These are phyloP conservation scores for Venturia carpophila DNA, from an alignment of 2,329 filamentous ascomycete genomes.

Conservation along the genomic window DNA sequence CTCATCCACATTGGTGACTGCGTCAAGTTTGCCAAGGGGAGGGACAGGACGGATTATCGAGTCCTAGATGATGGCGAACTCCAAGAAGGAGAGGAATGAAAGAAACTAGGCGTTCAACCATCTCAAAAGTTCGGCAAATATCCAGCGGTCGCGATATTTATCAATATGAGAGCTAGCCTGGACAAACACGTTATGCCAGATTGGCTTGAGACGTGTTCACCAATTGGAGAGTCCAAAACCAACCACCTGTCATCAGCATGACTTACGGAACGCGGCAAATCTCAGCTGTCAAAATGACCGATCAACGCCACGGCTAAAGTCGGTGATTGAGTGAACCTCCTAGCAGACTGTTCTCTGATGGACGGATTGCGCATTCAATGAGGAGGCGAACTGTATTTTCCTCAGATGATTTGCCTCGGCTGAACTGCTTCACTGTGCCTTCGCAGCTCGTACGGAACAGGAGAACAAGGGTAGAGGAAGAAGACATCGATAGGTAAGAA, in stretches of 20 bases:
- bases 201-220: not conserved
- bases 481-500: not conserved
- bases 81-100: not conserved
- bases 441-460: not conserved
- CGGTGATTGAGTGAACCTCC: not conserved
- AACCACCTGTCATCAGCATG: not conserved
- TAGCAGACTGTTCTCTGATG: not conserved
- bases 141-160: too few species aligned
- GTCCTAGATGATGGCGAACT: not conserved
- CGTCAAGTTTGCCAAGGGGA: not conserved
- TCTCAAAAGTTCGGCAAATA: not conserved
- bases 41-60: not conserved
- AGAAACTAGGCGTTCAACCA: not conserved
- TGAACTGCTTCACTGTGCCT: not conserved
- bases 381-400: not conserved
- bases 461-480: not conserved
- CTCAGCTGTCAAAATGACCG: too few species aligned
- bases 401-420: not conserved
- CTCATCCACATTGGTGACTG: conserved; percentile 41
- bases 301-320: too few species aligned
- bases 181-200: too few species aligned
- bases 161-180: too few species aligned
- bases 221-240: too few species aligned
- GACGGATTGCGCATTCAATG: not conserved
- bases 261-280: not conserved